Conservation (phyloP, 768 basidiomycete species). For the Boletus vermiculosoides region DNA sequence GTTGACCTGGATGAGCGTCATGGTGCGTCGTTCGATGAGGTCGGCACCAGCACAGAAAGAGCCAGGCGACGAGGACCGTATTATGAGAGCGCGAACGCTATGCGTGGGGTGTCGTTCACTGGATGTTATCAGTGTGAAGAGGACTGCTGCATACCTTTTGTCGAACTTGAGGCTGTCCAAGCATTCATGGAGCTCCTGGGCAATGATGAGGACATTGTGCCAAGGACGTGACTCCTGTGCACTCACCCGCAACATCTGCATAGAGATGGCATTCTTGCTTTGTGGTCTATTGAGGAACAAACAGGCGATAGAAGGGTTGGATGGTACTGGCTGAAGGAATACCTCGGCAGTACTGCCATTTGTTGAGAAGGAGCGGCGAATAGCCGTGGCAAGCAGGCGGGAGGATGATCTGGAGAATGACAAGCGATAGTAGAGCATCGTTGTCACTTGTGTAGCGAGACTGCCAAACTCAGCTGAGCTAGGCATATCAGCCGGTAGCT, state of each 20-base stretch:
- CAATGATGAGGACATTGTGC: constrained; percentile 4
- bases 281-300: constrained; percentile 80
- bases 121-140: neutral
- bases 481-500: too few relatives aligned
- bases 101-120: neutral
- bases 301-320: constrained; percentile 64
- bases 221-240: neutral
- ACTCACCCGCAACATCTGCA: constrained; percentile 62
- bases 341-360: constrained; percentile 28
- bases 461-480: neutral
- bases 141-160: constrained; percentile 46
- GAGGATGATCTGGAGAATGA: neutral
- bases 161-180: constrained; percentile 66
- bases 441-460: neutral
- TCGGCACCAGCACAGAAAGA: constrained; percentile 94
- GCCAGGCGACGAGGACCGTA: constrained; percentile 75
- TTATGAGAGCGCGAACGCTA: constrained; percentile 75
- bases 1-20: constrained; percentile 71
- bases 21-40: constrained; percentile 78
- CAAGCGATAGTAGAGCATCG: constrained; percentile 7
- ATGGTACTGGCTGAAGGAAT: constrained; percentile 49
- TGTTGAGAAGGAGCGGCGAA: constrained; percentile 24
- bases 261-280: constrained; percentile 86
- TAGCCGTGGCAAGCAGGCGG: neutral
- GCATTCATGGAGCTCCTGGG: constrained; percentile 69